Conservation (phyloP, 257 asterid genomes). For the Solanum etuberosum region DNA sequence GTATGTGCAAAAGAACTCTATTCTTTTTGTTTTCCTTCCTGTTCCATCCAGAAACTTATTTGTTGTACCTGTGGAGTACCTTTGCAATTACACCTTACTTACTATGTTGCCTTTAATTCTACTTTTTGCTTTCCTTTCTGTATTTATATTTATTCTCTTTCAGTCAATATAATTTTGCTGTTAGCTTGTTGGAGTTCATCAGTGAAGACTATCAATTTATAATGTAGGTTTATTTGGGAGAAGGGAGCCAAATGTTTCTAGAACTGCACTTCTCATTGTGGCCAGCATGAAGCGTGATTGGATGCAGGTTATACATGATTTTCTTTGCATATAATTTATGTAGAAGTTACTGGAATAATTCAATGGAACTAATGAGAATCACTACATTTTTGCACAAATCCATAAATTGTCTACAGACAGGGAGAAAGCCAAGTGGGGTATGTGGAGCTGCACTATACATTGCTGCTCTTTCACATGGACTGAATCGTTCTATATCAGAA, state of each 20-base stretch:
- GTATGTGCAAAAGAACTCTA: neutral
- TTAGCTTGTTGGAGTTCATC: neutral
- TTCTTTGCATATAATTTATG: neutral
- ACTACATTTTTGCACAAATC: neutral
- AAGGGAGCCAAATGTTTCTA: conserved; percentile 3
- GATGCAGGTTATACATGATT: conserved; percentile 59
- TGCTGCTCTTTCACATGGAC: conserved; percentile 71
- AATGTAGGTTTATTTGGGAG: conserved; percentile 45
- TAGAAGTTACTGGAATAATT: neutral
- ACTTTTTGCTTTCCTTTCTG: neutral
- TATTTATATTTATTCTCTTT: neutral
- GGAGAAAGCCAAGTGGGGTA: conserved; percentile 91
- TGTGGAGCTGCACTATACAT: conserved; percentile 91
- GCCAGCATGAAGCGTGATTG: conserved; percentile 87
- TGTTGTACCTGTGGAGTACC: neutral
- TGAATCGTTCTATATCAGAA: conserved; percentile 47
- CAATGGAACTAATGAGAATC: neutral
- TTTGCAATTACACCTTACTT: neutral
- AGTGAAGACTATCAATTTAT: neutral
- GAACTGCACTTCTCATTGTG: conserved; percentile 22
- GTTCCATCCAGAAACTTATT: neutral
- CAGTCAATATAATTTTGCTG: neutral
- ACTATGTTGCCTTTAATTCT: neutral
- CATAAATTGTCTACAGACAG: conserved; percentile 45
- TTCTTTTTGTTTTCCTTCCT: neutral